Conservation (phyloP, 345 rosid species). For the Mangifera indica region DNA sequence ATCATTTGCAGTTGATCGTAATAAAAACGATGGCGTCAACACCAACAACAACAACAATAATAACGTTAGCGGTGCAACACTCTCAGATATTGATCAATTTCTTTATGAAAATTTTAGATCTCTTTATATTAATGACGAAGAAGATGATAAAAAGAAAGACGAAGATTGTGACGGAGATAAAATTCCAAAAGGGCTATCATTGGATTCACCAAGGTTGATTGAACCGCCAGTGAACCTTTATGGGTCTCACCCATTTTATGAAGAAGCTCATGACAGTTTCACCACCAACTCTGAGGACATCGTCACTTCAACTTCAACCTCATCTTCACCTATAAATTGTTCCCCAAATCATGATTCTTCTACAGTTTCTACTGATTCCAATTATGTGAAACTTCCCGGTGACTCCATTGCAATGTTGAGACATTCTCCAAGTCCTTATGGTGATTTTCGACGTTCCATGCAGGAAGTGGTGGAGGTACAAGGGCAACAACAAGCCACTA, state of each 20-base stretch:
- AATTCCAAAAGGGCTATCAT: slow-evolving; percentile 10
- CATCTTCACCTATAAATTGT: too few species aligned
- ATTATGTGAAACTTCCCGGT: slow-evolving; percentile 35
- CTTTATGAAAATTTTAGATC: slow-evolving; percentile 80
- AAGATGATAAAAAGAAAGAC: slow-evolving; percentile 22
- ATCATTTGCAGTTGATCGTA: slow-evolving; percentile 44
- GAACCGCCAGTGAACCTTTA: slow-evolving; percentile 30
- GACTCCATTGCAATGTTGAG: slow-evolving; percentile 61
- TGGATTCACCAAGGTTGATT: slow-evolving; percentile 38
- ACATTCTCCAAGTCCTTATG: slow-evolving; percentile 46
- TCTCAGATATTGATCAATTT: slow-evolving; percentile 77
- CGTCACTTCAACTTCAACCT: slow-evolving; percentile 29
- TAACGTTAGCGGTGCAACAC: slow-evolving; percentile 73
- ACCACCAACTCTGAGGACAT: slow-evolving; percentile 25
- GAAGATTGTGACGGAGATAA: slow-evolving; percentile 8
- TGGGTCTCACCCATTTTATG: slow-evolving; percentile 53
- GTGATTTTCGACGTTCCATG: slow-evolving; percentile 77
- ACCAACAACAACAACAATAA: slow-evolving; percentile 17
- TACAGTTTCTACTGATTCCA: background rate
- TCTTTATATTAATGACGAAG: slow-evolving; percentile 54
- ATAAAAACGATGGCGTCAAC: slow-evolving; percentile 4
- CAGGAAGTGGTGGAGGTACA: slow-evolving; percentile 65
- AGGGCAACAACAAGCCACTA: slow-evolving; percentile 23
- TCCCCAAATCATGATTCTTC: background rate
- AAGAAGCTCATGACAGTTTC: slow-evolving; percentile 46